phyloP scores from a whole-genome alignment of 305 asterid genomes.

The Withania somnifera region DNA sequence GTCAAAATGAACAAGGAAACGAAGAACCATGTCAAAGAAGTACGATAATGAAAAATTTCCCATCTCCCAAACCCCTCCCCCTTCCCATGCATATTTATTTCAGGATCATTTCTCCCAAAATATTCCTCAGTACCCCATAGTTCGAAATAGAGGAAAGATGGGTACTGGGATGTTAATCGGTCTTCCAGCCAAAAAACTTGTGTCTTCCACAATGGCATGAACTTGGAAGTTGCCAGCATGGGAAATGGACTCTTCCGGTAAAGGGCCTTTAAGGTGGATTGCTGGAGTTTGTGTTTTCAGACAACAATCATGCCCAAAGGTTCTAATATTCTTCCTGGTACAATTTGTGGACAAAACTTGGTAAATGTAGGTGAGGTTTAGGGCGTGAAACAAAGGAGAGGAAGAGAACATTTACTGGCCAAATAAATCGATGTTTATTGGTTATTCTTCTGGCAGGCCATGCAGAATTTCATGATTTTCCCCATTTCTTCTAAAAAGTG shows the following conservation, averaged over 20 bases:
- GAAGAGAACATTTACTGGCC: not conserved
- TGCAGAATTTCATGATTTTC: not conserved
- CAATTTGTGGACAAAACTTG: not conserved
- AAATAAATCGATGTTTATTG: not conserved
- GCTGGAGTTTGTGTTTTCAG: not conserved
- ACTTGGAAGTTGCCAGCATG: not conserved
- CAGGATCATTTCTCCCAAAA: not conserved
- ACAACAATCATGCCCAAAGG: not conserved
- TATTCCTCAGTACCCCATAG: not conserved
- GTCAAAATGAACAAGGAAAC: not conserved
- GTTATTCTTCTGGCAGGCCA: not conserved
- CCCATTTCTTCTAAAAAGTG: not conserved
- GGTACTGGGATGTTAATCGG: not conserved
- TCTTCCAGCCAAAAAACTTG: not conserved
- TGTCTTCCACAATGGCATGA: not conserved
- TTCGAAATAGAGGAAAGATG: not conserved
- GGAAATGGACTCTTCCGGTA: not conserved
- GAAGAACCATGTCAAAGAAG: not conserved
- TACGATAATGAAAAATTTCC: not conserved
- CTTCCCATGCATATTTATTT: not conserved
- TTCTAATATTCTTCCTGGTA: not conserved
- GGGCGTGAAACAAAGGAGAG: not conserved
- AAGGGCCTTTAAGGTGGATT: not conserved
- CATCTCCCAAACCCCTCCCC: not conserved
- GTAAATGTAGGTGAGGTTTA: not conserved